phyloP scores from a whole-genome alignment of 768 basidiomycete species.

The Postia placenta region DNA sequence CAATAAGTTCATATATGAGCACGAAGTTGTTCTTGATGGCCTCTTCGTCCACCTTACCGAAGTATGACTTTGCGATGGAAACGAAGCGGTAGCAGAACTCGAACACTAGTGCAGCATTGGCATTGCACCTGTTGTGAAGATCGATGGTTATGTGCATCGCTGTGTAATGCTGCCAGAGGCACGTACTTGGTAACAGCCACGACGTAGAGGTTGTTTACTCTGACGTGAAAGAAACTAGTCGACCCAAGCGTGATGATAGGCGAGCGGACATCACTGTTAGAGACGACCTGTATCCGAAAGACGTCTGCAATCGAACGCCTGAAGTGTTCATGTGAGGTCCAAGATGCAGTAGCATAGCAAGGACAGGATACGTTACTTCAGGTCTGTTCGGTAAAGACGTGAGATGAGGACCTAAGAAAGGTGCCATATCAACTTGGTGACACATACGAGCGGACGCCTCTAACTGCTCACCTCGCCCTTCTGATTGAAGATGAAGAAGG shows the following conservation, averaged over 20 bases:
- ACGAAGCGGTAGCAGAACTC: slow-evolving; percentile 98
- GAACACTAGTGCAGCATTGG: slow-evolving; percentile 95
- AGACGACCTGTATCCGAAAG: slow-evolving; percentile 98
- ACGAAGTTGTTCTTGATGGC: slow-evolving; percentile 99
- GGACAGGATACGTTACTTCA: slow-evolving; percentile 57
- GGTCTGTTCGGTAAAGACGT: slow-evolving; percentile 90
- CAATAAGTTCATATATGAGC: slow-evolving; percentile 94
- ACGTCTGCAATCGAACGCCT: slow-evolving; percentile 97
- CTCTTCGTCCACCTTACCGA: slow-evolving; percentile 97
- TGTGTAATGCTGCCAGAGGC: background rate
- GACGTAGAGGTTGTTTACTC: slow-evolving; percentile 92
- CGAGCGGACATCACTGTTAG: slow-evolving; percentile 93
- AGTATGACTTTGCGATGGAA: slow-evolving; percentile 90
- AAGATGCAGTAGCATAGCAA: too few relatives aligned
- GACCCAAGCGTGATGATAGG: slow-evolving; percentile 97
- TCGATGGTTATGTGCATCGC: background rate
- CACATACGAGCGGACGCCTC: too few relatives aligned
- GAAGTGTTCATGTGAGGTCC: too few relatives aligned
- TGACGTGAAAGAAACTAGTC: slow-evolving; percentile 97
- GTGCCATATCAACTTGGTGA: slow-evolving; percentile 1
- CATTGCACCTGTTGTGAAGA: slow-evolving; percentile 65
- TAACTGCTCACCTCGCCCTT: slow-evolving; percentile 92
- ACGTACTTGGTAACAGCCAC: slow-evolving; percentile 92
- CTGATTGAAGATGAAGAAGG: slow-evolving; percentile 99
- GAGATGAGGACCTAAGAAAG: slow-evolving; percentile 82